phyloP scores from a whole-genome alignment of 1,284 basidiomycete species.

The Pascua guehoae region DNA sequence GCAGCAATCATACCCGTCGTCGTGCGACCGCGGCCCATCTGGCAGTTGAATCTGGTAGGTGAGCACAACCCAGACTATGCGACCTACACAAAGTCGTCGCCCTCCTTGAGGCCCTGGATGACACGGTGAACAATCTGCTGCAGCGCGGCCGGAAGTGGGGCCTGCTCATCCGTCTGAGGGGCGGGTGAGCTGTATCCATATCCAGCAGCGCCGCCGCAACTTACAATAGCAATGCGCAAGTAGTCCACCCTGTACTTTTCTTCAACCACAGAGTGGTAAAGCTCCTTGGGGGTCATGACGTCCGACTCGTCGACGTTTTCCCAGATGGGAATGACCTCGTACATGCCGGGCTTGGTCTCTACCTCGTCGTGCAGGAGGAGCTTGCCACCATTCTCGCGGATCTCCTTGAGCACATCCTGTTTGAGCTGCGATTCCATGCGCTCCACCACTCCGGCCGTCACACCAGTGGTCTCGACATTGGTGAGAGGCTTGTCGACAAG shows the following conservation, averaged over 20 bases:
- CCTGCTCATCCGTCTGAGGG: conserved; percentile 86
- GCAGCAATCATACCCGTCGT: conserved; percentile 94
- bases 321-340: conserved; percentile 81
- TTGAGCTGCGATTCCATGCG: conserved; percentile 89
- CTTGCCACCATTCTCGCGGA: conserved; percentile 68
- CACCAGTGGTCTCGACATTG: conserved; percentile 92
- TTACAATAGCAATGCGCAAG: conserved; percentile 75
- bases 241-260: conserved; percentile 88
- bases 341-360: conserved; percentile 85
- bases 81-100: conserved; percentile 75
- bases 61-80: conserved; percentile 39
- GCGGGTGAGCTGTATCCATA: background rate
- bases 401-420: conserved; percentile 79
- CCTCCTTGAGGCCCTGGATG: conserved; percentile 58
- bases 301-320: conserved; percentile 78
- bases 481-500: conserved; percentile 81
- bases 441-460: conserved; percentile 88
- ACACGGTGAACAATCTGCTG: conserved; percentile 73
- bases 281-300: conserved; percentile 81
- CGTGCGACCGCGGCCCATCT: conserved; percentile 54
- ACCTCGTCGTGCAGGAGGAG: conserved; percentile 94
- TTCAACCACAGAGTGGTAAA: conserved; percentile 47
- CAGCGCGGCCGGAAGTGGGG: conserved; percentile 81
- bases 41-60: conserved; percentile 48
- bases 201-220: conserved; percentile 32